phyloP scores from a whole-genome alignment of 2,329 filamentous ascomycete genomes.

The Fusarium siculi region DNA sequence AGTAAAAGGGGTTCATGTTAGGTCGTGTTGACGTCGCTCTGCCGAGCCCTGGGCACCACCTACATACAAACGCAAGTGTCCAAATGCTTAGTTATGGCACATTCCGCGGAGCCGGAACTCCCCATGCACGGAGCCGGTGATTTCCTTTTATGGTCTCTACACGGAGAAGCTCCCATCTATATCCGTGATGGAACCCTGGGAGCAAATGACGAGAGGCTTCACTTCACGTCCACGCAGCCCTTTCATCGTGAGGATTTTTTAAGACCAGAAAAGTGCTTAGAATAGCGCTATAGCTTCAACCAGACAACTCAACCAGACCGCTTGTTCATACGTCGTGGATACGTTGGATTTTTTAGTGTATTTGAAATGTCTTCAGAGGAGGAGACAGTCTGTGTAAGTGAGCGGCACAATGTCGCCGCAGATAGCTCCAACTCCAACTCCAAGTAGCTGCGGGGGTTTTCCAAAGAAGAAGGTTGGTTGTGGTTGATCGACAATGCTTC shows the following conservation, averaged over 20 bases:
- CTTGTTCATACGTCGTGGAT: slow-evolving; percentile 4
- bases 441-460: neutral
- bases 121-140: slow-evolving; percentile 28
- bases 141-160: slow-evolving; percentile 5
- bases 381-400: slow-evolving; percentile 11
- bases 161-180: neutral
- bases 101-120: slow-evolving; percentile 26
- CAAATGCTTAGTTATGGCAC: neutral
- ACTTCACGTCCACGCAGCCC: slow-evolving; percentile 22
- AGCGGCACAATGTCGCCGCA: neutral
- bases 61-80: neutral
- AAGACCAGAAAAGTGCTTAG: slow-evolving; percentile 19
- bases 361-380: neutral
- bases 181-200: slow-evolving; percentile 4
- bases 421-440: neutral
- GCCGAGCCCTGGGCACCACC: slow-evolving; percentile 6
- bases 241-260: neutral
- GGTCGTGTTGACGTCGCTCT: neutral
- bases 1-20: slow-evolving; percentile 1
- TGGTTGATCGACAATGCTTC: slow-evolving; percentile 1
- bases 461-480: slow-evolving; percentile 10
- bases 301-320: slow-evolving; percentile 3
- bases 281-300: slow-evolving; percentile 23
- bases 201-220: slow-evolving; percentile 1
- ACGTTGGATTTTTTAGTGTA: neutral